These are phyloP conservation scores for Penicillium salamii DNA, from an alignment of 495 filamentous ascomycete genomes.

Conservation along the genomic window DNA sequence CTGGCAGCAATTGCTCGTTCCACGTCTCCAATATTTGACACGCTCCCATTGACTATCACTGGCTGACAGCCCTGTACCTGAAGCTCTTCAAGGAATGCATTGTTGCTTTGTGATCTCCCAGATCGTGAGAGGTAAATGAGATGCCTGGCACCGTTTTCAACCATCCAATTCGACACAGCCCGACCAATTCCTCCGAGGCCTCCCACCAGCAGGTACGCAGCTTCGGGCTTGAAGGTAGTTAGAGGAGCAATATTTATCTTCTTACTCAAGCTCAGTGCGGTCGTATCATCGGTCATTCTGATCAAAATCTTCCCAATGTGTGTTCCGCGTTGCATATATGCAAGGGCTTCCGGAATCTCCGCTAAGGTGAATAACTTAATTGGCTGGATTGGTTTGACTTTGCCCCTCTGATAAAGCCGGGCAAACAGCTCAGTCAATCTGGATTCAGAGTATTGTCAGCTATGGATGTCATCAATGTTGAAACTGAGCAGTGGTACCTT, in stretches of 20 bases:
- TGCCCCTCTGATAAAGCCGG: slow-evolving; percentile 23
- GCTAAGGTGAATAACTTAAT: slow-evolving; percentile 36
- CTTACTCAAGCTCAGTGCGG: no score
- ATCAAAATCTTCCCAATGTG: slow-evolving; percentile 35
- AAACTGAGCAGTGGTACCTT: no score
- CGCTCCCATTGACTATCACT: slow-evolving; percentile 1
- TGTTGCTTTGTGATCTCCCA: slow-evolving; percentile 1
- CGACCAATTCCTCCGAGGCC: slow-evolving; percentile 56
- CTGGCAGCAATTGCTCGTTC: not conserved
- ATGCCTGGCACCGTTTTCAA: slow-evolving; percentile 49
- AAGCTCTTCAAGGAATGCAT: slow-evolving; percentile 37
- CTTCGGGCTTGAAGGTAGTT: no score
- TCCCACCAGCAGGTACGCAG: slow-evolving; percentile 38
- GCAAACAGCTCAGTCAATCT: slow-evolving; percentile 9
- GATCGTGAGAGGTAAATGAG: slow-evolving; percentile 43
- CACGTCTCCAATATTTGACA: no score
- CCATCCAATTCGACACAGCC: slow-evolving; percentile 56
- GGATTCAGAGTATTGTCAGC: no score
- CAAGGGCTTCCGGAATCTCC: slow-evolving; percentile 45
- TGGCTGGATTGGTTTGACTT: slow-evolving; percentile 34
- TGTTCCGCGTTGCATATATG: slow-evolving; percentile 42
- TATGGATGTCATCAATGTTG: no score
- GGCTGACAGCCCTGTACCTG: slow-evolving; percentile 14
- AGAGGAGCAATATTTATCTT: no score
- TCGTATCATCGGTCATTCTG: slow-evolving; percentile 9